A percentile compares a stretch with the other conserved stretches of the same genome.
Evolutionary conservation across 495 filamentous ascomycete genomes (phyloP).

Genomic region (Podospora pseudopauciseta): DNA sequence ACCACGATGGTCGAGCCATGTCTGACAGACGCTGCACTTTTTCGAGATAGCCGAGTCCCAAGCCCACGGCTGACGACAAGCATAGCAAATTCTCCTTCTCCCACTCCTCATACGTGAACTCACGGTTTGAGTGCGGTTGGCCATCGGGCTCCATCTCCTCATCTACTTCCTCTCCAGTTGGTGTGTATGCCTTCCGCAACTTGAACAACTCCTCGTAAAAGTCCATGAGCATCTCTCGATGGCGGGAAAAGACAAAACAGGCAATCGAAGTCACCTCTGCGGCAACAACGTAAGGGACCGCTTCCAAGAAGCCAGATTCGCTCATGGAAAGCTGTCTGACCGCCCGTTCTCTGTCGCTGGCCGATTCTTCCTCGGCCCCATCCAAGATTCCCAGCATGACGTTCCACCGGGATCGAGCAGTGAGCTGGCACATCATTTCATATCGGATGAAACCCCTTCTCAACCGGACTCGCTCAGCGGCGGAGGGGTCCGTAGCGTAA

Average conservation of each 20-base stretch:
- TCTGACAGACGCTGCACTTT: neutral
- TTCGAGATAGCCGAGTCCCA: neutral
- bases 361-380: neutral
- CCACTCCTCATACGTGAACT: neutral
- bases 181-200: neutral
- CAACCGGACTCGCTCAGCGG: neutral
- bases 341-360: neutral
- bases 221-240: neutral
- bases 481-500: neutral
- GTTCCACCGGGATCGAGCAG: neutral
- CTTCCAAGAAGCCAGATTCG: neutral
- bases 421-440: neutral
- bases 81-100: neutral
- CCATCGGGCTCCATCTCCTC: neutral
- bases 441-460: neutral
- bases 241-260: neutral
- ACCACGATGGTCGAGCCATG: neutral
- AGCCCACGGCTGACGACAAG: neutral
- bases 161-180: neutral
- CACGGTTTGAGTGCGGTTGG: neutral
- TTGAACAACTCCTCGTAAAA: neutral
- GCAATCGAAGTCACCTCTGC: neutral
- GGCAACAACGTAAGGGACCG: neutral
- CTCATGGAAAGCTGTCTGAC: neutral
- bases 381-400: neutral